Evolutionary conservation across 768 basidiomycete species (phyloP).

Genomic region (Termitomyces sp.): DNA sequence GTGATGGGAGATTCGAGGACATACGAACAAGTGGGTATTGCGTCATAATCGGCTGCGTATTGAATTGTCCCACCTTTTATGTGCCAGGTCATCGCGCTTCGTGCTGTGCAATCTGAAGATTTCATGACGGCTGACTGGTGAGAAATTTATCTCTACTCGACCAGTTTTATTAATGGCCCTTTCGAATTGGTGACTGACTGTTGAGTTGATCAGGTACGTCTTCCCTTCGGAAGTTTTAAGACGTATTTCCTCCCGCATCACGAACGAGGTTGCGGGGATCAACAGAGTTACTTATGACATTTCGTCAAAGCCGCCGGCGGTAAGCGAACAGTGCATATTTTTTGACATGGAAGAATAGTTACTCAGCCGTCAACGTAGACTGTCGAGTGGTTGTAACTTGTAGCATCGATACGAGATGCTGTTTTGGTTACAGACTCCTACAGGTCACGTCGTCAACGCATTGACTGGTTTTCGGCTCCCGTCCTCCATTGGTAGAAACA

Average conservation of each 20-base stretch:
- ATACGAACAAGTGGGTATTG: conserved; percentile 74
- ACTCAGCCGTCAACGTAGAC: conserved; percentile 28
- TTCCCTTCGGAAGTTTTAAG: conserved; percentile 90
- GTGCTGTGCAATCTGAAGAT: conserved; percentile 97
- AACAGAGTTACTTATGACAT: conserved; percentile 97
- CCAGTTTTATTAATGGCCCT: background rate
- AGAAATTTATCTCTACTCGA: conserved; percentile 12
- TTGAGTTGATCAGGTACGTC: conserved; percentile 65
- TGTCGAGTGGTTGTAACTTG: conserved; percentile 43
- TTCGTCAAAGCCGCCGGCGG: conserved; percentile 94
- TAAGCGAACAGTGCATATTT: conserved; percentile 31
- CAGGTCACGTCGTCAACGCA: background rate
- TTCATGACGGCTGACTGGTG: conserved; percentile 99
- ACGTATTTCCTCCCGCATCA: conserved; percentile 93
- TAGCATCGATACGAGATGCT: background rate
- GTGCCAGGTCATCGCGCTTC: conserved; percentile 79
- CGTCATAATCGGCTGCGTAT: background rate
- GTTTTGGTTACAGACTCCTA: background rate
- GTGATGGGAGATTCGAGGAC: conserved; percentile 97
- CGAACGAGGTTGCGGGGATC: conserved; percentile 95
- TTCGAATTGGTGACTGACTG: conserved; percentile 8
- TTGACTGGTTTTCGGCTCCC: background rate
- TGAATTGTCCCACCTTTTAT: conserved; percentile 6
- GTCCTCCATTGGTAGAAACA: background rate
- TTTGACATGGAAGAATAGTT: background rate